phyloP scores from a whole-genome alignment of 441 rosid genomes.

The Populus trichocarpa region DNA sequence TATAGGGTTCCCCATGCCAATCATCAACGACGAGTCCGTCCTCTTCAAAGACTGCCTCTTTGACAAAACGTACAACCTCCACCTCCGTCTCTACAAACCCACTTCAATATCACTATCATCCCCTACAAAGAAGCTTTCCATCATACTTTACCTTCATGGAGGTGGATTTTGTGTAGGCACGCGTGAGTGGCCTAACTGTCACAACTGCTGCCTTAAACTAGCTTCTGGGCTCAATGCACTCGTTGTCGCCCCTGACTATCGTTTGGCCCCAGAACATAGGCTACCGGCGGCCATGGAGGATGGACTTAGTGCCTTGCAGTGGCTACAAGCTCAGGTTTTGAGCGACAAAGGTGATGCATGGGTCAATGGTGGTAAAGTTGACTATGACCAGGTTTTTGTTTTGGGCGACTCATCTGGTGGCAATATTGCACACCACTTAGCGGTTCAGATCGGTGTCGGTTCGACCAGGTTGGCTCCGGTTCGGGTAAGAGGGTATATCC shows the following conservation, averaged over 20 bases:
- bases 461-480: slow-evolving; percentile 44
- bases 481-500: slow-evolving; percentile 66
- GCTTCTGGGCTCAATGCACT: slow-evolving; percentile 54
- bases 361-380: slow-evolving; percentile 38
- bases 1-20: slow-evolving; percentile 38
- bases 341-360: slow-evolving; percentile 35
- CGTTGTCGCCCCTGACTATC: slow-evolving; percentile 67
- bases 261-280: slow-evolving; percentile 75
- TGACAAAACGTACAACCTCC: slow-evolving; percentile 47
- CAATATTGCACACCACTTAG: slow-evolving; percentile 77
- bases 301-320: slow-evolving; percentile 37
- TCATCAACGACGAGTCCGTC: slow-evolving; percentile 38
- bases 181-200: slow-evolving; percentile 62
- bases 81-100: slow-evolving; percentile 80
- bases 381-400: slow-evolving; percentile 58
- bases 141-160: slow-evolving; percentile 62
- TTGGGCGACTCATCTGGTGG: slow-evolving; percentile 93
- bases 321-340: slow-evolving; percentile 50
- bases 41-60: slow-evolving; percentile 54
- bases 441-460: slow-evolving; percentile 45
- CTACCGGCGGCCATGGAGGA: slow-evolving; percentile 80
- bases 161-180: slow-evolving; percentile 89
- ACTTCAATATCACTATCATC: neutral
- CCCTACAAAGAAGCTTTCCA: slow-evolving; percentile 28
- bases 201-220: slow-evolving; percentile 60